Evolutionary conservation across 768 basidiomycete genomes (phyloP).

Genomic region (Chalciporus pseudorubinellus): DNA sequence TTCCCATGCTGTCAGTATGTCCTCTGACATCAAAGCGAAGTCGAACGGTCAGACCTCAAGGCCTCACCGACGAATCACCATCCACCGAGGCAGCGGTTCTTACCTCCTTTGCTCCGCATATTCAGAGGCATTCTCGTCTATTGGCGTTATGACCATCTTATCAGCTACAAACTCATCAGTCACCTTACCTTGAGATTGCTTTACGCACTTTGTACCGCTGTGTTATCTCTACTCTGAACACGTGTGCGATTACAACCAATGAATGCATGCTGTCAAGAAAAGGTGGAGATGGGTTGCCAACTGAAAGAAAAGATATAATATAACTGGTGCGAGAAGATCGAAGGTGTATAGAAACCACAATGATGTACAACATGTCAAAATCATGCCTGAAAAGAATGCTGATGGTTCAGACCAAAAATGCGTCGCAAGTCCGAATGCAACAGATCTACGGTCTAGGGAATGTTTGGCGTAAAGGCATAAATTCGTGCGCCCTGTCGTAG

Average conservation of each 20-base stretch:
- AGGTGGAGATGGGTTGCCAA: constrained; percentile 7
- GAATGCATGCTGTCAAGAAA: constrained; percentile 15
- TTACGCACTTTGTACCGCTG: not conserved
- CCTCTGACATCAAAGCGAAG: not conserved
- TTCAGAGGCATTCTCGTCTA: not conserved
- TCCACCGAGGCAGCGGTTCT: not conserved
- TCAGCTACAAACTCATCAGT: not conserved
- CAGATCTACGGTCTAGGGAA: constrained; percentile 31
- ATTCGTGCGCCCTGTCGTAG: constrained; percentile 56
- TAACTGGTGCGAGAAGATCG: constrained; percentile 27
- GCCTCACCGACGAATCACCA: too few species aligned
- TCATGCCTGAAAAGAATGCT: constrained; percentile 6
- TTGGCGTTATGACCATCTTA: not conserved
- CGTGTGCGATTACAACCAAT: constrained; percentile 20
- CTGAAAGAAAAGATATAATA: too few species aligned
- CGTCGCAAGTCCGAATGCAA: constrained; percentile 10
- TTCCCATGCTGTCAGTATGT: not conserved
- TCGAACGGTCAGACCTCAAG: not conserved
- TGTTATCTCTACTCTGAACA: constrained; percentile 1
- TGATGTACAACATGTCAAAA: constrained; percentile 15
- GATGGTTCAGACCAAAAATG: constrained; percentile 1
- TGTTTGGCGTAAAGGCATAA: constrained; percentile 47
- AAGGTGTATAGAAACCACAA: constrained; percentile 20
- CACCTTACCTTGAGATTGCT: not conserved
- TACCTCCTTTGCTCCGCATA: too few species aligned